These are phyloP conservation scores for Tulasnella sp. DNA, from an alignment of 768 basidiomycete genomes.

Conservation along the genomic window DNA sequence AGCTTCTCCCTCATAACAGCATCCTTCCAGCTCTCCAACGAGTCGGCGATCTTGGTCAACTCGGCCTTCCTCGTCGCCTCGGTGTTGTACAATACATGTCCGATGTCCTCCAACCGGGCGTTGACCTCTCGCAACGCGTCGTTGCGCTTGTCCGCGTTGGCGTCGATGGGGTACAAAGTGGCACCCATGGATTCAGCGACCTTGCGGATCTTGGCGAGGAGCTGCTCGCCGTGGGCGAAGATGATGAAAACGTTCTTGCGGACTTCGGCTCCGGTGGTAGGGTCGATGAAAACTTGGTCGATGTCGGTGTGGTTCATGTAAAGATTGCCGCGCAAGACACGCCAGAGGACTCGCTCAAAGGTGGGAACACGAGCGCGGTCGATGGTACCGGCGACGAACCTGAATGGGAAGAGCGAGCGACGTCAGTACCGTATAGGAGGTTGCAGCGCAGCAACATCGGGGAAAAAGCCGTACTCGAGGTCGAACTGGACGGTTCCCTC, in stretches of 20 bases:
- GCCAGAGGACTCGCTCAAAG: constrained; percentile 97
- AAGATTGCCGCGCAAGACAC: constrained; percentile 92
- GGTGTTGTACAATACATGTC: constrained; percentile 86
- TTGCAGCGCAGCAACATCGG: constrained; percentile 19
- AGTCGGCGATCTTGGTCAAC: constrained; percentile 79
- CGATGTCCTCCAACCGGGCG: constrained; percentile 83
- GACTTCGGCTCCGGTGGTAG: constrained; percentile 73
- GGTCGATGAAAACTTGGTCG: constrained; percentile 85
- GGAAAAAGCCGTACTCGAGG: constrained; percentile 61
- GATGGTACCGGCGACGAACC: constrained; percentile 95
- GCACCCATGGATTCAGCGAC: constrained; percentile 99
- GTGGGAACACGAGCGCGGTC: constrained; percentile 87
- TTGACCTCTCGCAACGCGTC: constrained; percentile 88
- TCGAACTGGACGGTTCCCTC: constrained; percentile 63
- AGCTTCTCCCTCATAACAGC: constrained; percentile 93
- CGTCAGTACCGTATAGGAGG: constrained; percentile 11
- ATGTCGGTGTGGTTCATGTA: constrained; percentile 99
- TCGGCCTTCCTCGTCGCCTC: constrained; percentile 75
- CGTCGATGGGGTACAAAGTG: constrained; percentile 92
- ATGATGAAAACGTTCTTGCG: constrained; percentile 99
- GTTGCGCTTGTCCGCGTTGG: constrained; percentile 86
- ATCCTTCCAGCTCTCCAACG: constrained; percentile 84
- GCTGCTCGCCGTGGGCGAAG: constrained; percentile 90
- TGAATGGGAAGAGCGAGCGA: constrained; percentile 36
- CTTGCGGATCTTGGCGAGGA: constrained; percentile 95